Evolutionary conservation across 768 basidiomycete species (phyloP).

Genomic region (Hydnomerulius pinastri): DNA sequence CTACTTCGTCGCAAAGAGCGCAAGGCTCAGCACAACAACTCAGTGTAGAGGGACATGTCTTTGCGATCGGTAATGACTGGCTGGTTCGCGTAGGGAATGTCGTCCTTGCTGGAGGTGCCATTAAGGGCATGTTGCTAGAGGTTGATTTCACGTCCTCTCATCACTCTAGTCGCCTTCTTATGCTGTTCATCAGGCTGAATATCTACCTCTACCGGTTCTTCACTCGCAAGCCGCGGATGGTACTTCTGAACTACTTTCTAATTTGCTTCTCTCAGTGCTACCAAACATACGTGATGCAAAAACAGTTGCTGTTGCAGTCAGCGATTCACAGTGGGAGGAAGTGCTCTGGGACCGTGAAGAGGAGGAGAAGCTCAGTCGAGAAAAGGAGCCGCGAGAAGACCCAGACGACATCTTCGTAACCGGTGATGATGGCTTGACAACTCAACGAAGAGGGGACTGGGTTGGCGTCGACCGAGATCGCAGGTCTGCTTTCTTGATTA

Average conservation of each 20-base stretch:
- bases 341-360: slow-evolving; percentile 76
- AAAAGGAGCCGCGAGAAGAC: slow-evolving; percentile 21
- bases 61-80: slow-evolving; percentile 80
- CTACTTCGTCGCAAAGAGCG: slow-evolving; percentile 41
- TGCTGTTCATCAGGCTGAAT: slow-evolving; percentile 62
- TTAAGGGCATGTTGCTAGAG: slow-evolving; percentile 86
- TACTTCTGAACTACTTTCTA: slow-evolving; percentile 72
- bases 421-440: slow-evolving; percentile 56
- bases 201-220: slow-evolving; percentile 72
- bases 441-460: slow-evolving; percentile 66
- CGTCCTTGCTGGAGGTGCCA: slow-evolving; percentile 67
- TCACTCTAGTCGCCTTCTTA: slow-evolving; percentile 7
- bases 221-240: slow-evolving; percentile 65
- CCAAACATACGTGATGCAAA: slow-evolving; percentile 73
- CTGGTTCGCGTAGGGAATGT: slow-evolving; percentile 80
- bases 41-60: slow-evolving; percentile 73
- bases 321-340: slow-evolving; percentile 80
- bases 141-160: slow-evolving; percentile 36
- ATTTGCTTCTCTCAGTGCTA: slow-evolving; percentile 71
- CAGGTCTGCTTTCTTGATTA: slow-evolving; percentile 76
- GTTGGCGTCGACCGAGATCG: slow-evolving; percentile 76
- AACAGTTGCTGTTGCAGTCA: slow-evolving; percentile 76
- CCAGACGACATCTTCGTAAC: slow-evolving; percentile 61
- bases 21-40: slow-evolving; percentile 63
- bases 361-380: slow-evolving; percentile 41